Base-by-base conservation (phyloP, 257 asterid genomes). In the Scutellaria minor region DNA sequence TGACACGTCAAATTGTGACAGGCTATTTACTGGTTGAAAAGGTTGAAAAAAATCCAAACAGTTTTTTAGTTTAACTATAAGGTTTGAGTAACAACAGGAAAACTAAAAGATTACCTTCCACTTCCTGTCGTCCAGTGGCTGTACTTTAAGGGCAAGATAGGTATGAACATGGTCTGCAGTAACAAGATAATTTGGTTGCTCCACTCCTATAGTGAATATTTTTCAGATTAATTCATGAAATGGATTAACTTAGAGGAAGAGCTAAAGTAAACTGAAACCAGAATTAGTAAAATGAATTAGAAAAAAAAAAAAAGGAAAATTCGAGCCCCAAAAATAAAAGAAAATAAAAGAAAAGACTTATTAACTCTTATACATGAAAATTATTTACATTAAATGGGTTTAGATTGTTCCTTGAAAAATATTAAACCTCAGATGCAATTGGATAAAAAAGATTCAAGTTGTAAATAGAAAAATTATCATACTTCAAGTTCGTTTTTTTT, bases 111-210 rank as follows among this genome's bases (percentile, higher is more conserved):
- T 64, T 85, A 91, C 98, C 97, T 95, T 92, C 68, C 99, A 92
- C 79, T 95, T 95, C 85, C 96, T 90, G 71, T 95, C 85, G 74
- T 95, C 99, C 77, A 92, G 75, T 22, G 99, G 99, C 79, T 92
- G 99, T 70, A 92, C 99, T 18, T 95, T 96, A 79, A 95, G 90
- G 79, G 98, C 99, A 56, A 95, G 94, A 82, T 78, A 87, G 2
- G 97, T 87, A 74, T 90, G 89, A 67, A 95, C 90, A 67, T 95
- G 98, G 55, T 95, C 98, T 48, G 99, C 98, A 65, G 99, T 85
- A 73, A 95, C 86, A 82, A 95, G 93, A 83, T 95, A 95, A 68
- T 77, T 85, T 80, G 99, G 98, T 78, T 90, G 98, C 78, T 92
- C 88, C 65, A 97, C 99, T 71, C 96, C 97, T 93, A 90, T 45